These are phyloP conservation scores for Lumnitzera racemosa DNA, from an alignment of 345 rosid species.

Conservation along the genomic window DNA sequence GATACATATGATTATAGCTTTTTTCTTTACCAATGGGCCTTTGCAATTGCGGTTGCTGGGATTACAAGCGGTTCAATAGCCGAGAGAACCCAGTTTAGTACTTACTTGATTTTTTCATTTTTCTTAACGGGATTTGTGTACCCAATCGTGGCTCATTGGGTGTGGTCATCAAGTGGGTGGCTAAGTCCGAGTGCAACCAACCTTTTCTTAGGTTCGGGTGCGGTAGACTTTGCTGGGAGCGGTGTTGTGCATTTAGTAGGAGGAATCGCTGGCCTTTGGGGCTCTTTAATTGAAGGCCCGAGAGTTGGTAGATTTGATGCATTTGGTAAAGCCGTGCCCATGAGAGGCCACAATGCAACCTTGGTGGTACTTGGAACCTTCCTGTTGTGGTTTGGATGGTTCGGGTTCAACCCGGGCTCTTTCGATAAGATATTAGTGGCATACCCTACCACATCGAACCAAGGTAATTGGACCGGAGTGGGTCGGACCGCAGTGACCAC, in stretches of 20 bases:
- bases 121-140: conserved; percentile 57
- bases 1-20: conserved; percentile 33
- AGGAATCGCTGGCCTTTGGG: conserved; percentile 52
- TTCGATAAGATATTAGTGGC: conserved; percentile 39
- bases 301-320: conserved; percentile 51
- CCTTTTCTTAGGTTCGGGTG: conserved; percentile 49
- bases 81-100: conserved; percentile 67
- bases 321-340: conserved; percentile 35
- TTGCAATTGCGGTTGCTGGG: conserved; percentile 60
- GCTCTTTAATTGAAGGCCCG: conserved; percentile 50
- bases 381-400: conserved; percentile 61
- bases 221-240: conserved; percentile 57
- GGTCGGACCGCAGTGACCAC: conserved; percentile 50
- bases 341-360: conserved; percentile 62
- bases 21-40: conserved; percentile 70
- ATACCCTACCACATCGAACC: conserved; percentile 37
- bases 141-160: conserved; percentile 55
- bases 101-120: conserved; percentile 55
- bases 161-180: conserved; percentile 66
- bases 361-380: conserved; percentile 52
- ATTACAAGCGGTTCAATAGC: conserved; percentile 70
- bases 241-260: conserved; percentile 56
- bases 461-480: conserved; percentile 49
- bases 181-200: conserved; percentile 31
- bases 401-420: conserved; percentile 59